Evolutionary conservation across 129 eudicot genomes (phyloP).

Genomic region (Pittosporum tobira): DNA sequence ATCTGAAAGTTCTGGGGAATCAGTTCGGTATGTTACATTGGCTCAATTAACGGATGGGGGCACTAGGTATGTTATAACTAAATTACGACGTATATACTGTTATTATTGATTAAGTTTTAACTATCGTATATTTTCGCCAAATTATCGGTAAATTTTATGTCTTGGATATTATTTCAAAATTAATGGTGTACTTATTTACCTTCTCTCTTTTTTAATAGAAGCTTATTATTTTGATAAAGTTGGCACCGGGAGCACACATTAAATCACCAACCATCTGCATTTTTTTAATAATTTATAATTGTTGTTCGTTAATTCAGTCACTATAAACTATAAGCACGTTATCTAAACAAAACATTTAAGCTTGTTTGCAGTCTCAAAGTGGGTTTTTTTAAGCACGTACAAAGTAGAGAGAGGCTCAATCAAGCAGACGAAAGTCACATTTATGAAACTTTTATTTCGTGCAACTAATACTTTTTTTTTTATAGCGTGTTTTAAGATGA

Average conservation of each 20-base stretch:
- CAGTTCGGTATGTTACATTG: constrained; percentile 35
- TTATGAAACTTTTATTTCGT: too few species aligned
- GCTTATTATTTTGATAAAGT: too few species aligned
- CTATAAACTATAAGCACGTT: neutral
- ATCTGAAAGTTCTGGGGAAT: constrained; percentile 2
- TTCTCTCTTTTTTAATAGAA: too few species aligned
- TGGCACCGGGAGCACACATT: too few species aligned
- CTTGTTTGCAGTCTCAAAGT: neutral
- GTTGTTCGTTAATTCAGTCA: neutral
- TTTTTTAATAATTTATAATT: too few species aligned
- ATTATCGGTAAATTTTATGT: neutral
- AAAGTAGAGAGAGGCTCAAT: too few species aligned
- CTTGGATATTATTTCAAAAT: neutral
- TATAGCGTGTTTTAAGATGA: neutral
- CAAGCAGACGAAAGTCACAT: too few species aligned
- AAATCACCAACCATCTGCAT: too few species aligned
- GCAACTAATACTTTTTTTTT: too few species aligned
- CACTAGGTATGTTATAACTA: constrained; percentile 14
- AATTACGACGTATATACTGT: neutral
- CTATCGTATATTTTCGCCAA: neutral
- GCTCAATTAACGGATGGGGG: constrained; percentile 28
- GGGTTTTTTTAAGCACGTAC: too few species aligned
- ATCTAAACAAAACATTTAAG: too few species aligned
- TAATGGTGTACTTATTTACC: neutral
- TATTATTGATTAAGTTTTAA: neutral